Evolutionary conservation across 495 filamentous ascomycete species (phyloP).

Genomic region (Penicillium bovifimosum): DNA sequence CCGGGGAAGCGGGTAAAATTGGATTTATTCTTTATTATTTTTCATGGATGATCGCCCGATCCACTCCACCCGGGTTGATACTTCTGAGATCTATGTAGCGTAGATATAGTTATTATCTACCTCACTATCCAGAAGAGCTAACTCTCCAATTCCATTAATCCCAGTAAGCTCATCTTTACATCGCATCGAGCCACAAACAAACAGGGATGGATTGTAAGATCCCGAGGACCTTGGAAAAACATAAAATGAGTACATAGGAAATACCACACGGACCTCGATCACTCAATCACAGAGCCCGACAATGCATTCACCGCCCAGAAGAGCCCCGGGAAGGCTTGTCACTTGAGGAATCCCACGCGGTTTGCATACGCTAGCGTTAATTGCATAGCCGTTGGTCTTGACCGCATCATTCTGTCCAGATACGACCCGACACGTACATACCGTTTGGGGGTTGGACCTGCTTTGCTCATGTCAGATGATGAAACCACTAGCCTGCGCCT

Average conservation of each 20-base stretch:
- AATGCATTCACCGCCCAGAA: slow-evolving; percentile 1
- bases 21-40: neutral
- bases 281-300: neutral
- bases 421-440: slow-evolving; percentile 1
- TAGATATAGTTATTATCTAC: too few species aligned
- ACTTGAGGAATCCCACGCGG: slow-evolving; percentile 8
- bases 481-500: neutral
- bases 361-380: neutral
- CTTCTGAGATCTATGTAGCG: slow-evolving; percentile 3
- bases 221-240: neutral
- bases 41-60: slow-evolving; percentile 5
- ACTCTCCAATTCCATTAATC: neutral
- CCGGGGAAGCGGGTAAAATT: slow-evolving; percentile 8
- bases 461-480: neutral
- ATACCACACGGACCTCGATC: neutral
- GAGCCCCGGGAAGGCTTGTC: neutral
- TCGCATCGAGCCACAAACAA: too few species aligned
- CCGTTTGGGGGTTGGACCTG: neutral
- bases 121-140: too few species aligned
- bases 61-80: slow-evolving; percentile 6
- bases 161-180: neutral
- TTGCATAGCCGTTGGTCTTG: slow-evolving; percentile 2
- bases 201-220: neutral
- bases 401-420: slow-evolving; percentile 5
- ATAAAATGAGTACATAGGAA: neutral